Evolutionary conservation across 169 alveolate species (phyloP).

Genomic region (Amoebophrya sp.): DNA sequence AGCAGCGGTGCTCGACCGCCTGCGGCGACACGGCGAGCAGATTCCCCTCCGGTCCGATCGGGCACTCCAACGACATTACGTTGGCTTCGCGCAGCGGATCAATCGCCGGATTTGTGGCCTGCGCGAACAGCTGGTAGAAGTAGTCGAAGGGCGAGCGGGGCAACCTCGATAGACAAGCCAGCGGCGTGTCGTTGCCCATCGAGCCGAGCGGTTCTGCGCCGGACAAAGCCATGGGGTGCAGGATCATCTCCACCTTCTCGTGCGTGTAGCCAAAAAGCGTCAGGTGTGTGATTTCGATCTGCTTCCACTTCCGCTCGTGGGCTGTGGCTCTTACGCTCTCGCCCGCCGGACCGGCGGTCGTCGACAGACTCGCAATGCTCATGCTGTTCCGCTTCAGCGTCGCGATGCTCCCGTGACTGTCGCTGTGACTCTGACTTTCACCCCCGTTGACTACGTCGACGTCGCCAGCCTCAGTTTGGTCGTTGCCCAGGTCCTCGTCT

Average conservation of each 20-base stretch:
- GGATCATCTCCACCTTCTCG: conserved; percentile 34
- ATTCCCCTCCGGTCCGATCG: conserved; percentile 47
- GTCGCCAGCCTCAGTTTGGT: too few species aligned
- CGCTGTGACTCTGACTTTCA: too few species aligned
- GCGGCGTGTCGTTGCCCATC: conserved; percentile 38
- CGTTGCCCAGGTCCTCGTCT: too few species aligned
- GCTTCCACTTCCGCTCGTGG: too few species aligned
- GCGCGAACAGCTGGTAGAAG: conserved; percentile 49
- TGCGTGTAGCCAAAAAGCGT: conserved; percentile 38
- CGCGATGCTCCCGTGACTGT: too few species aligned
- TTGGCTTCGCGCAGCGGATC: conserved; percentile 52
- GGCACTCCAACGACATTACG: conserved; percentile 47
- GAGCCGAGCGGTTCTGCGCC: conserved; percentile 39
- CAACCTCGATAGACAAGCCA: conserved; percentile 37
- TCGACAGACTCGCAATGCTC: too few species aligned
- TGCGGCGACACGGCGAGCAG: conserved; percentile 22
- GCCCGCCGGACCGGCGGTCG: too few species aligned
- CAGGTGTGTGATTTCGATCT: conserved; percentile 33
- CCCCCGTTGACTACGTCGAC: too few species aligned
- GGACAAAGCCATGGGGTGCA: conserved; percentile 34
- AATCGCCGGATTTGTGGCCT: conserved; percentile 54
- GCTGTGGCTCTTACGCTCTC: too few species aligned
- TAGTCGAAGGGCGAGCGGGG: conserved; percentile 42
- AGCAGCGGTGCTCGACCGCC: conserved; percentile 16
- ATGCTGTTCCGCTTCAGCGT: too few species aligned